phyloP scores from a whole-genome alignment of 768 basidiomycete genomes.

The Lactarius hatsudake region DNA sequence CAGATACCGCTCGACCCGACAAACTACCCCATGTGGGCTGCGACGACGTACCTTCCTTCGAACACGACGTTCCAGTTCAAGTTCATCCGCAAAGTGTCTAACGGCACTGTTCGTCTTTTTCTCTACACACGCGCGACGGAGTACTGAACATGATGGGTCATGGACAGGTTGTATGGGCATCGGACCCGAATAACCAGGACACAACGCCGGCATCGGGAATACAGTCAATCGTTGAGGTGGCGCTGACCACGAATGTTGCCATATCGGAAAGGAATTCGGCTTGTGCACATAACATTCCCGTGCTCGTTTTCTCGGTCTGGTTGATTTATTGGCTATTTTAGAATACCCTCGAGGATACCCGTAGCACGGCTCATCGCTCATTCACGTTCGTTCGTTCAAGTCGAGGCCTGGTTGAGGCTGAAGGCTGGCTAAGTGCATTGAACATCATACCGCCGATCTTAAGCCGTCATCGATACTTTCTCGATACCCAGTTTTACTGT shows the following conservation, averaged over 20 bases:
- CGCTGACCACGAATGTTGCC: slow-evolving; percentile 32
- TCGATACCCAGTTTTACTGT: too few species aligned
- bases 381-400: neutral
- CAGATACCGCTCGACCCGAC: slow-evolving; percentile 53
- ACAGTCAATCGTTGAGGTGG: slow-evolving; percentile 45
- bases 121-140: slow-evolving; percentile 30
- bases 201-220: slow-evolving; percentile 35
- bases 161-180: slow-evolving; percentile 52
- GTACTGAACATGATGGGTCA: neutral
- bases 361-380: neutral
- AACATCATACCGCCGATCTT: too few species aligned
- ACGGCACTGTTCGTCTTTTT: slow-evolving; percentile 43
- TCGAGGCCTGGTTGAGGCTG: neutral
- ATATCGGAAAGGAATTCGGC: neutral
- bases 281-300: neutral
- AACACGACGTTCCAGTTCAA: slow-evolving; percentile 55
- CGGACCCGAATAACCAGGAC: slow-evolving; percentile 53
- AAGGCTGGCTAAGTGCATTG: neutral
- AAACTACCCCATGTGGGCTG: slow-evolving; percentile 53
- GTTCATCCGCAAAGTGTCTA: slow-evolving; percentile 54
- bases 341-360: too few species aligned
- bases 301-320: neutral
- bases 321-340: neutral
- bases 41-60: slow-evolving; percentile 49
- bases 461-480: too few species aligned